These are phyloP conservation scores for Nyctanthes arbortristis DNA, from an alignment of 257 asterid genomes.

Conservation along the genomic window DNA sequence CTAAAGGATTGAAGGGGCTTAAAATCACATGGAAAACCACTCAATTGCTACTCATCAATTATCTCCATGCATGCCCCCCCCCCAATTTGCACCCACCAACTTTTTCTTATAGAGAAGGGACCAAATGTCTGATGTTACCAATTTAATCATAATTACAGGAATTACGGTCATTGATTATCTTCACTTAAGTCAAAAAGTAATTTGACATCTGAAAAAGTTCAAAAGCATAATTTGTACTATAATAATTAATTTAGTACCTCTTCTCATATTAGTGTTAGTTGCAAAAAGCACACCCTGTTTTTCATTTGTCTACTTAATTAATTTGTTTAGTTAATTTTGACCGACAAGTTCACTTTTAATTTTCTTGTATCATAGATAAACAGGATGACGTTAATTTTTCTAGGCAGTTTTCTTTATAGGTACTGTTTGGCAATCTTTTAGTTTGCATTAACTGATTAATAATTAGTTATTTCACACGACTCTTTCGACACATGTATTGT, in stretches of 20 bases:
- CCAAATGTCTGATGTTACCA: neutral
- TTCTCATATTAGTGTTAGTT: constrained; percentile 3
- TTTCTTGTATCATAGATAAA: too few relatives aligned
- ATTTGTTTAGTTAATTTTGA: too few relatives aligned
- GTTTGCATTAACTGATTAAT: too few relatives aligned
- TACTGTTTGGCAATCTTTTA: too few relatives aligned
- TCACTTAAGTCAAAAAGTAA: neutral
- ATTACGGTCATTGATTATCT: neutral
- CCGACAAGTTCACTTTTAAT: too few relatives aligned
- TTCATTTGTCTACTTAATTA: too few relatives aligned
- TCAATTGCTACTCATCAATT: neutral
- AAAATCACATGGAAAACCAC: neutral
- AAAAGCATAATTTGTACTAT: neutral
- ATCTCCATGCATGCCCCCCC: neutral
- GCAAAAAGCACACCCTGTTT: neutral
- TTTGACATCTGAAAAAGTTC: neutral
- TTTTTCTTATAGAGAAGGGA: neutral
- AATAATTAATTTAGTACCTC: neutral
- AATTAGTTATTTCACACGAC: too few relatives aligned
- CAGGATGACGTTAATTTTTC: too few relatives aligned
- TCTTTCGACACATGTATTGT: too few relatives aligned
- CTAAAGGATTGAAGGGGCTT: neutral
- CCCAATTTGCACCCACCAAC: too few relatives aligned
- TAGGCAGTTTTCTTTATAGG: too few relatives aligned
- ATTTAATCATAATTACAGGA: neutral